A percentile compares a stretch with the other conserved stretches of the same genome.
These are phyloP conservation scores for Mycena citricolor DNA, from an alignment of 1,284 basidiomycete genomes.

Conservation along the genomic window DNA sequence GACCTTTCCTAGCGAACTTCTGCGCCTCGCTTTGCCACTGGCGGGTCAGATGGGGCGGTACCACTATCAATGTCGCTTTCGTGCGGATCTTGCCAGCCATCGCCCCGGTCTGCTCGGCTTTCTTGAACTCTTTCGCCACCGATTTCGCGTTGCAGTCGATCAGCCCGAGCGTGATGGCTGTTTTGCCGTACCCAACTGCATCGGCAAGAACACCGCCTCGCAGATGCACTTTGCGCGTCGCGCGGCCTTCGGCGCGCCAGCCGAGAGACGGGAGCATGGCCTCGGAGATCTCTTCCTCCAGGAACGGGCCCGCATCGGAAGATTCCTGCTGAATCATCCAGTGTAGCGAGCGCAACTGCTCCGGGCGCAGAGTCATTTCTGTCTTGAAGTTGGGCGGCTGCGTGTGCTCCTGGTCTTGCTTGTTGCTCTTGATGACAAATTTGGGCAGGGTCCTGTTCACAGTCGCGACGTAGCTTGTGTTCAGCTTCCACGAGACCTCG, in stretches of 20 bases:
- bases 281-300: conserved; percentile 94
- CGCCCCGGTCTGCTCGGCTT: conserved; percentile 56
- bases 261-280: conserved; percentile 82
- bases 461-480: conserved; percentile 72
- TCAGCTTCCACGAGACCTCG: conserved; percentile 75
- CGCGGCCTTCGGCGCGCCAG: conserved; percentile 92
- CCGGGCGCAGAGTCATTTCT: conserved; percentile 71
- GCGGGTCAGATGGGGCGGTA: conserved; percentile 85
- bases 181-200: conserved; percentile 96
- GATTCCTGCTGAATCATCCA: conserved; percentile 93
- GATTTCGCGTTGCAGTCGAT: conserved; percentile 68
- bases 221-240: conserved; percentile 72
- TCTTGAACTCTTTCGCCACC: conserved; percentile 60
- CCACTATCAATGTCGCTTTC: conserved; percentile 82
- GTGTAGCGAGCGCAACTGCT: conserved; percentile 86
- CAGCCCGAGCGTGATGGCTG: conserved; percentile 89
- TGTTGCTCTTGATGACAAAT: conserved; percentile 79
- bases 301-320: conserved; percentile 65
- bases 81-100: conserved; percentile 69
- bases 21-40: conserved; percentile 89
- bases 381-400: conserved; percentile 84
- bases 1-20: conserved; percentile 76
- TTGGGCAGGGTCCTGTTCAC: conserved; percentile 61
- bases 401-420: conserved; percentile 65
- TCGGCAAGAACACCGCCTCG: conserved; percentile 94